Evolutionary conservation across 2,329 filamentous ascomycete genomes (phyloP).

Genomic region (Penicillium olsonii): DNA sequence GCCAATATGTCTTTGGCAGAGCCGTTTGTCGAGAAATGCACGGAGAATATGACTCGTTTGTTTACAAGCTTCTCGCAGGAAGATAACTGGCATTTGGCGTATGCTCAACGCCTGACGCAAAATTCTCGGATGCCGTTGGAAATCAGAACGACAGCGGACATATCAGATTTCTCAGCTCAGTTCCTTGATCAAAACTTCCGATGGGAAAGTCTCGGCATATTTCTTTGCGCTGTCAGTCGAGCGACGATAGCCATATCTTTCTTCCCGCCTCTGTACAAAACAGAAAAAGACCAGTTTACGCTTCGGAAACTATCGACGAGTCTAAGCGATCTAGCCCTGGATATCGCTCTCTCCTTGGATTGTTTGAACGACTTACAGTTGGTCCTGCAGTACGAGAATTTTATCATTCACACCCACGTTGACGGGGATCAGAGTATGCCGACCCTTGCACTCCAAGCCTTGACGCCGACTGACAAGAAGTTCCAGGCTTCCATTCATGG

Average conservation of each 20-base stretch:
- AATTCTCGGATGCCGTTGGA: conserved; percentile 22
- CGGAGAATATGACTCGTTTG: conserved; percentile 25
- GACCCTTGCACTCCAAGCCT: background rate
- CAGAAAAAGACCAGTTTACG: conserved; percentile 27
- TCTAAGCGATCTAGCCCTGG: conserved; percentile 39
- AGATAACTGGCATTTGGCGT: conserved; percentile 27
- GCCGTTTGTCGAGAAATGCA: conserved; percentile 23
- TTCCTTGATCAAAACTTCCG: conserved; percentile 31
- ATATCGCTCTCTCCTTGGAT: conserved; percentile 36
- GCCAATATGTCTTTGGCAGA: conserved; percentile 29
- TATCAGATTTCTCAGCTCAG: conserved; percentile 22
- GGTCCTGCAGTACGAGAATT: conserved; percentile 50
- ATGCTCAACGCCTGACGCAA: conserved; percentile 22
- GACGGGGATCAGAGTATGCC: conserved; percentile 48
- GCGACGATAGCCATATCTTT: conserved; percentile 36
- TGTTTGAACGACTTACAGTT: conserved; percentile 49
- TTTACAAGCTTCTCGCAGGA: conserved; percentile 21
- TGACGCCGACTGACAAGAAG: background rate
- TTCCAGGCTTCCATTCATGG: conserved; percentile 48
- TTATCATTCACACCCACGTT: conserved; percentile 46
- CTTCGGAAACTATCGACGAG: conserved; percentile 28
- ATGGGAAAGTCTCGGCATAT: conserved; percentile 44
- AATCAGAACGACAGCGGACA: conserved; percentile 11
- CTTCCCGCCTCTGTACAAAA: conserved; percentile 32
- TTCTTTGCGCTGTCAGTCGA: conserved; percentile 38